These are phyloP conservation scores for Penicillium psychrofluorescens DNA, from an alignment of 495 filamentous ascomycete species.

Conservation along the genomic window DNA sequence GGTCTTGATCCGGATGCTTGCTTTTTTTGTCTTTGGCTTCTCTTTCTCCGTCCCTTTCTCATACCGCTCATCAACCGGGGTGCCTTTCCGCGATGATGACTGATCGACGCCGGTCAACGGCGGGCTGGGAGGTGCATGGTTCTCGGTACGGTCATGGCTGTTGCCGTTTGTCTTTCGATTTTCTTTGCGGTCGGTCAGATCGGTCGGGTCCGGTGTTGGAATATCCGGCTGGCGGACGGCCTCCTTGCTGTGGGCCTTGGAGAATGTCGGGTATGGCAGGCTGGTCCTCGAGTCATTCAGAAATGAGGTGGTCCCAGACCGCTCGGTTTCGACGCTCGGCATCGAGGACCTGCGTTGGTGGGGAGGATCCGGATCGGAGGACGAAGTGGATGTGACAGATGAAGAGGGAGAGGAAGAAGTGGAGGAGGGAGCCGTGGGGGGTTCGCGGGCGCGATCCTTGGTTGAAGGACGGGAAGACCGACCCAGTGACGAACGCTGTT, in stretches of 20 bases:
- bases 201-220: slow-evolving; percentile 74
- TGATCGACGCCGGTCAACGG: slow-evolving; percentile 52
- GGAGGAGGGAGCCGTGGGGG: slow-evolving; percentile 29
- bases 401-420: slow-evolving; percentile 25
- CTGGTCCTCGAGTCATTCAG: slow-evolving; percentile 46
- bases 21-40: slow-evolving; percentile 28
- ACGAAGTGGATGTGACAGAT: slow-evolving; percentile 21
- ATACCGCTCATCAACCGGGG: slow-evolving; percentile 30
- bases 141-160: slow-evolving; percentile 18
- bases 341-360: slow-evolving; percentile 42
- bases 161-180: slow-evolving; percentile 19
- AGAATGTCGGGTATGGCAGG: slow-evolving; percentile 78
- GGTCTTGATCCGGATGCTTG: slow-evolving; percentile 33
- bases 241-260: slow-evolving; percentile 85
- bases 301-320: slow-evolving; percentile 34
- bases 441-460: slow-evolving; percentile 38
- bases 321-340: slow-evolving; percentile 37
- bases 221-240: slow-evolving; percentile 60
- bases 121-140: slow-evolving; percentile 53
- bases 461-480: slow-evolving; percentile 35
- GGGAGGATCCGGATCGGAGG: not conserved
- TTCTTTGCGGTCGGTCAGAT: slow-evolving; percentile 51
- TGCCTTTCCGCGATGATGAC: slow-evolving; percentile 39
- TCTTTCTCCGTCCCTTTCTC: slow-evolving; percentile 31
- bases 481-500: slow-evolving; percentile 31